These are phyloP conservation scores for Eimeria falciformis DNA, from an alignment of 169 alveolate genomes.

Conservation along the genomic window DNA sequence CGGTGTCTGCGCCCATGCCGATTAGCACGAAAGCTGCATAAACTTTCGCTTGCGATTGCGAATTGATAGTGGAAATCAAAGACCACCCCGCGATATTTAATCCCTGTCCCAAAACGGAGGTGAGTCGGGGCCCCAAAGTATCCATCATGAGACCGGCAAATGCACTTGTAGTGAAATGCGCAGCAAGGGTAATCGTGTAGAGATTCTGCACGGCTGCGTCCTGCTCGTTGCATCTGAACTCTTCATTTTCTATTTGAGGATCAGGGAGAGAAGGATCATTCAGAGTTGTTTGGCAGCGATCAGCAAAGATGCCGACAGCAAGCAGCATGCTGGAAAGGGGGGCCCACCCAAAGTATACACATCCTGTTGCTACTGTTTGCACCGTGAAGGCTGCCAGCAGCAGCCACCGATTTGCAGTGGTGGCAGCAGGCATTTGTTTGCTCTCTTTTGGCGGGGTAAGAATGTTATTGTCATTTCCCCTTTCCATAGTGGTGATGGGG, in stretches of 20 bases:
- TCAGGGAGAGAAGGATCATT: conserved; percentile 4
- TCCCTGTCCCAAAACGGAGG: conserved; percentile 81
- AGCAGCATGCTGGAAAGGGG: conserved; percentile 70
- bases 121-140: conserved; percentile 80
- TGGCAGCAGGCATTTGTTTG: too few relatives aligned
- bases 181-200: conserved; percentile 79
- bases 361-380: conserved; percentile 25
- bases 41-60: conserved; percentile 6
- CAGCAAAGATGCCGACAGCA: conserved; percentile 30
- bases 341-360: conserved; percentile 78
- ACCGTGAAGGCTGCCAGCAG: conserved; percentile 48
- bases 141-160: conserved; percentile 82
- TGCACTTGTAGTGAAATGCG: conserved; percentile 82
- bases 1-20: conserved; percentile 78
- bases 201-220: conserved; percentile 82
- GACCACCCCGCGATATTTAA: conserved; percentile 81
- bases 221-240: conserved; percentile 81
- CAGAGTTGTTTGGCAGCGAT: conserved; percentile 6
- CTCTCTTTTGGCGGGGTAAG: too few relatives aligned
- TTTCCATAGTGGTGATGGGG: too few relatives aligned
- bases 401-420: conserved; percentile 67
- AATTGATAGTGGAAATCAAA: conserved; percentile 35
- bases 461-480: too few relatives aligned
- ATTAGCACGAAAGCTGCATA: conserved; percentile 52
- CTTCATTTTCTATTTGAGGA: background rate